Percentiles rank a stretch among this genome's conserved stretches.
Evolutionary conservation across 2,329 filamentous ascomycete genomes (phyloP).

Genomic region (Oidium heveae): DNA sequence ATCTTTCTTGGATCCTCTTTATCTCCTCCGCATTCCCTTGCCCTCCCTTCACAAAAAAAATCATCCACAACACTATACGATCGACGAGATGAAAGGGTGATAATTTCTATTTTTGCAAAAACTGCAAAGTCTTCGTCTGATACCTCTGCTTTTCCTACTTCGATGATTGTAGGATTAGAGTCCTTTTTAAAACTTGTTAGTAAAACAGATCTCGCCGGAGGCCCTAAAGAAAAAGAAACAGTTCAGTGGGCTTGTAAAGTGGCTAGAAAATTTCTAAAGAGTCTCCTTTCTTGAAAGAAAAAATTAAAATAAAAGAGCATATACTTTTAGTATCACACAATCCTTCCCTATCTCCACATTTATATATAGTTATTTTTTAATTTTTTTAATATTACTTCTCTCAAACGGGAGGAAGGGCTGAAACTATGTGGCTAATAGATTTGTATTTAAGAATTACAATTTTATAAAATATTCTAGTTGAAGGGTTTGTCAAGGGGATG

Average conservation of each 20-base stretch:
- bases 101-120: conserved; percentile 41
- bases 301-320: too few species aligned
- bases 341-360: too few species aligned
- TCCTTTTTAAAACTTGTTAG: conserved; percentile 55
- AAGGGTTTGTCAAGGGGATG: too few species aligned
- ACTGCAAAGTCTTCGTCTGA: conserved; percentile 21
- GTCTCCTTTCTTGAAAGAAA: background rate
- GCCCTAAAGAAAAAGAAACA: conserved; percentile 22
- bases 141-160: conserved; percentile 35
- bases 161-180: conserved; percentile 47
- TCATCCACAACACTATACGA: conserved; percentile 20
- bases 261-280: conserved; percentile 15
- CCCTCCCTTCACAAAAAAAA: background rate
- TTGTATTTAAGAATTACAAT: too few species aligned
- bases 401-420: too few species aligned
- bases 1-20: conserved; percentile 35
- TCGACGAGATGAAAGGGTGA: conserved; percentile 24
- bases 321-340: too few species aligned
- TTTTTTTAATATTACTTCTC: too few species aligned
- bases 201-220: conserved; percentile 30
- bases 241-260: conserved; percentile 23
- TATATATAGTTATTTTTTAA: too few species aligned
- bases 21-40: background rate
- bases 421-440: too few species aligned
- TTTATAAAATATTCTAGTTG: too few species aligned